A percentile compares a stretch with the other conserved stretches of the same genome.
Conservation (phyloP, 2,329 filamentous ascomycete genomes). For the Epichloe scottii region DNA sequence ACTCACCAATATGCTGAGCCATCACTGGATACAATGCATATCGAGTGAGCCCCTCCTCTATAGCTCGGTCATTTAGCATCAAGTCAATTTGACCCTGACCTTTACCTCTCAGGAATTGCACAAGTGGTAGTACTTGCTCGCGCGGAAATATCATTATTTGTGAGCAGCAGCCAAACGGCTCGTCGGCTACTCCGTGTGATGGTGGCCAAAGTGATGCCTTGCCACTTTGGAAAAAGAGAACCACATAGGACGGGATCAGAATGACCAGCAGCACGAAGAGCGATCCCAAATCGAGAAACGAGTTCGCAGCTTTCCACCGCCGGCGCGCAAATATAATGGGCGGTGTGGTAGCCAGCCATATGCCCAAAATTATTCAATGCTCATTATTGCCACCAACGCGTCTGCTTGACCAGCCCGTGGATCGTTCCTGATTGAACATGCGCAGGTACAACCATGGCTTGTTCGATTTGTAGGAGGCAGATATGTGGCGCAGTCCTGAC, state of each 20-base stretch:
- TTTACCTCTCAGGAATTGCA: background rate
- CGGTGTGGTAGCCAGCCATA: background rate
- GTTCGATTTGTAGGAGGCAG: background rate
- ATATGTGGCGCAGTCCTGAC: background rate
- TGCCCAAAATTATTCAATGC: background rate
- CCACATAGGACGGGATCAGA: background rate
- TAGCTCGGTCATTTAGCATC: background rate
- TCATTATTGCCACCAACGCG: background rate
- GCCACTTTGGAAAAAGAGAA: background rate
- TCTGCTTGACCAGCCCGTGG: background rate
- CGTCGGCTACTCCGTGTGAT: background rate
- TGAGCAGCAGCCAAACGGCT: conserved; percentile 1
- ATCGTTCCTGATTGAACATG: background rate
- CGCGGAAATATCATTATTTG: background rate
- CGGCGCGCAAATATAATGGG: background rate
- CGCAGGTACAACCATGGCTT: background rate
- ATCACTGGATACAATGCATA: background rate
- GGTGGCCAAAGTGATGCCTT: background rate
- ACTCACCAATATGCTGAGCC: background rate
- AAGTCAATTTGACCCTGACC: background rate
- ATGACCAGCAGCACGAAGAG: background rate
- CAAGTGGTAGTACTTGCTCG: background rate
- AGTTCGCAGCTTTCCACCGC: background rate
- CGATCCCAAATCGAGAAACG: background rate
- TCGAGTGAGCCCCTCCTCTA: background rate